Evolutionary conservation across 176 grass and related monocot species (phyloP), one percentile per base, ranked within the genome.

Genomic region (Otatea glauca): DNA sequence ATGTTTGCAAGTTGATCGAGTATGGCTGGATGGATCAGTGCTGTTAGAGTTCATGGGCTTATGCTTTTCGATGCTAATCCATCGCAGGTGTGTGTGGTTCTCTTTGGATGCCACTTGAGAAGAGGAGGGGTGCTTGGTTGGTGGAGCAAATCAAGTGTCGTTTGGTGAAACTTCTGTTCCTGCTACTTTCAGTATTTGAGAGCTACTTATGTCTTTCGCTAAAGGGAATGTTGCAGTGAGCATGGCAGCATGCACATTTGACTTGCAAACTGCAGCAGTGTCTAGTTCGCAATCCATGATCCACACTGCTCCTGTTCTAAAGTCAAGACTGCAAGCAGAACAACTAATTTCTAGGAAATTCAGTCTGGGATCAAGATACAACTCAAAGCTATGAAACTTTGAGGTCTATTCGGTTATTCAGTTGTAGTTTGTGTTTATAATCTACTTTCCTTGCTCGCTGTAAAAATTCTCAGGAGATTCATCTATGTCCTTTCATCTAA

Each of bases 1-100:
- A 47, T 76, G 72, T 32, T 76, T 76, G 23, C 44, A 70, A 18
- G 15, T 48, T 12, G 8, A 2, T 54, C 29, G 55, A 44, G 41
- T 65, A 63, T 70, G n/a, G n/a, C n/a, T n/a, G 72, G 73, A 62
- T 80, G 48, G 50, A 38, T 79, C 77, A 45, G 4, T 35, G 20
- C 62, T 76, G 21, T 51, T 81, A 50, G 35, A 81, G 70, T 75
- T 78, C 5, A 14, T 45, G 34, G 35, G 3, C 43, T 72, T 34
- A 34, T 34, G 34, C 34, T 34, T 34, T 34, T 34, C 34, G 34
- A 34, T 34, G 34, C 27, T 59, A 38, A 48, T 1, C 0, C 0
- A 58, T 49, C 49, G 5, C 61, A 74, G 37, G 16, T 44, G 6
- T 29, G 48, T 27, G 71, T 29, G 49, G 0, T 61, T 63, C 48